These are phyloP conservation scores for Kondoa subrosea DNA, from an alignment of 768 basidiomycete genomes.

Conservation along the genomic window DNA sequence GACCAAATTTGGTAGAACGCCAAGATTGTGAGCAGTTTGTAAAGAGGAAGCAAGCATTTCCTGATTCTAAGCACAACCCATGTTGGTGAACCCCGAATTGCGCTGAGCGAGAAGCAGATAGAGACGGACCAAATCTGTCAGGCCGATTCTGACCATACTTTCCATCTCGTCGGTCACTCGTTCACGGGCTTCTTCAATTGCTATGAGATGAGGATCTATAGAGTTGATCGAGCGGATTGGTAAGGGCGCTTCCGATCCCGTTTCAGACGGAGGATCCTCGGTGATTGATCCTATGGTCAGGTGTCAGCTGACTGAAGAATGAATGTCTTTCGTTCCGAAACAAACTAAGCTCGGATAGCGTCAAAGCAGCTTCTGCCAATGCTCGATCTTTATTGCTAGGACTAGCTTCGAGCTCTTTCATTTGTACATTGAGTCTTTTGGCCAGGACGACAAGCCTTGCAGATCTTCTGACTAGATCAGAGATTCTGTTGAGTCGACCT, in stretches of 20 bases:
- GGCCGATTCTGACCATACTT: slow-evolving; percentile 63
- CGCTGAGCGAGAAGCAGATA: background rate
- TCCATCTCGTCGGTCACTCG: slow-evolving; percentile 77
- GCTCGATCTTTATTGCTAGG: slow-evolving; percentile 43
- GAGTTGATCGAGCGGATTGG: slow-evolving; percentile 47
- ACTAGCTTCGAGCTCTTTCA: slow-evolving; percentile 45
- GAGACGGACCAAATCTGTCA: slow-evolving; percentile 55
- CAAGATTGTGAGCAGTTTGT: slow-evolving; percentile 87
- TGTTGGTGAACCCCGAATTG: background rate
- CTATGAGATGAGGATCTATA: slow-evolving; percentile 51
- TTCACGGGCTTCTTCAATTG: slow-evolving; percentile 52
- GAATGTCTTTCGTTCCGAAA: background rate
- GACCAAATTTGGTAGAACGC: slow-evolving; percentile 65
- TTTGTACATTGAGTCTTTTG: slow-evolving; percentile 65
- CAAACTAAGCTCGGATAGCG: slow-evolving; percentile 74
- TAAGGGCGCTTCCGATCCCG: background rate
- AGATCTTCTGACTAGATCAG: slow-evolving; percentile 65
- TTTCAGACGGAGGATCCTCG: background rate
- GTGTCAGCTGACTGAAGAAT: background rate
- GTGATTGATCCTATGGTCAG: background rate
- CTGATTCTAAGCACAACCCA: slow-evolving; percentile 48
- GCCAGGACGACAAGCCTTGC: slow-evolving; percentile 71
- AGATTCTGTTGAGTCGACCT: slow-evolving; percentile 61
- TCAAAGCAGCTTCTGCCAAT: slow-evolving; percentile 86
- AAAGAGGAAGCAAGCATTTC: slow-evolving; percentile 77